Evolutionary conservation across 805 yeast genomes (phyloP).

Genomic region (Metschnikowia corniflorae): DNA sequence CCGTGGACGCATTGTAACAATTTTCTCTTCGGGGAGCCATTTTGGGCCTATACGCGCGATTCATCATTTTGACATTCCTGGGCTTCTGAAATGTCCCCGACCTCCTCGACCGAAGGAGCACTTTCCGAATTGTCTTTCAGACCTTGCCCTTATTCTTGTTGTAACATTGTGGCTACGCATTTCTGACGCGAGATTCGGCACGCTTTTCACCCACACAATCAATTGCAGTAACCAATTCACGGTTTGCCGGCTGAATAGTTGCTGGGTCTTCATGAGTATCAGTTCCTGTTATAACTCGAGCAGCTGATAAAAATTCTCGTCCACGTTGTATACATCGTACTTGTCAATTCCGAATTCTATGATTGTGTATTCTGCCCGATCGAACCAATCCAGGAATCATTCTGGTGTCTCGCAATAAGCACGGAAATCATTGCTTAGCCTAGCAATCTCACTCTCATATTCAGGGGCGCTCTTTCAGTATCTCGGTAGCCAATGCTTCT

Average conservation of each 20-base stretch:
- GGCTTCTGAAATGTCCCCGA: not conserved
- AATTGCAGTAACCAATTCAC: slow-evolving; percentile 2
- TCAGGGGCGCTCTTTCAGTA: not conserved
- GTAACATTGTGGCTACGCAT: not conserved
- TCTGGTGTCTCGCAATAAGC: not conserved
- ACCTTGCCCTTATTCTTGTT: not conserved
- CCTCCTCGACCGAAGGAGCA: not conserved
- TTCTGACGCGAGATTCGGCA: not conserved
- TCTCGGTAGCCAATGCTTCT: not conserved
- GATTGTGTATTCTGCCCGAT: not conserved
- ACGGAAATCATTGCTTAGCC: not conserved
- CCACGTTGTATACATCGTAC: slow-evolving; percentile 2
- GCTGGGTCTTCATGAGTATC: not conserved
- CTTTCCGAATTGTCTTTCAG: not conserved
- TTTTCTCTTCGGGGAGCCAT: not conserved
- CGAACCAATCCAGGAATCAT: not conserved
- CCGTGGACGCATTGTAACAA: too few species aligned
- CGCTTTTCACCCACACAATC: not conserved
- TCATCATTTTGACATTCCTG: not conserved
- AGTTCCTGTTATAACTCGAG: not conserved
- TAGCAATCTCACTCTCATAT: not conserved
- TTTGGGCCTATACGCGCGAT: not conserved
- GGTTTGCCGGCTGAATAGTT: not conserved
- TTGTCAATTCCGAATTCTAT: not conserved
- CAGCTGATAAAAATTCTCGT: not conserved